phyloP scores from a whole-genome alignment of 768 basidiomycete species.

The Boletus barrowsii region DNA sequence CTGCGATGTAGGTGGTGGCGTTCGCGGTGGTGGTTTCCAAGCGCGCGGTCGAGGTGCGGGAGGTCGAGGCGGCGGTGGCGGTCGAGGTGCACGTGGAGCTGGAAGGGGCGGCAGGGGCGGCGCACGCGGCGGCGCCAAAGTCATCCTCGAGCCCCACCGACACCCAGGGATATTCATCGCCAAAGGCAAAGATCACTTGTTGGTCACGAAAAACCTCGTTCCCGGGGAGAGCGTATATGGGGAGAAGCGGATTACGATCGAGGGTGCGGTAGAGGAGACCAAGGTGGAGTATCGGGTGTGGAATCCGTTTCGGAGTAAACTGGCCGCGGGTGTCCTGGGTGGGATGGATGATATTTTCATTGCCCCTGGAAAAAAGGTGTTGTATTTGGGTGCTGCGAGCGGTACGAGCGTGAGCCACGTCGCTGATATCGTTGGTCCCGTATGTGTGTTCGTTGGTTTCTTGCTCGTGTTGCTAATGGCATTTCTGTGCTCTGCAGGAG shows the following conservation, averaged over 20 bases:
- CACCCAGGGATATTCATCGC: slow-evolving; percentile 96
- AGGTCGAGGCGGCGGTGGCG: slow-evolving; percentile 42
- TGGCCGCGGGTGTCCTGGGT: slow-evolving; percentile 94
- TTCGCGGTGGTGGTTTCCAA: slow-evolving; percentile 29
- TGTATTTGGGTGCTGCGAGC: slow-evolving; percentile 97
- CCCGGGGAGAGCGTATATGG: slow-evolving; percentile 98
- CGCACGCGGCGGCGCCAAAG: slow-evolving; percentile 73
- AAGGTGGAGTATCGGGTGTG: slow-evolving; percentile 98
- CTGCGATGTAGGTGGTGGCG: slow-evolving; percentile 7
- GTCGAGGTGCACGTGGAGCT: slow-evolving; percentile 45
- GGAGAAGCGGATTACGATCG: slow-evolving; percentile 93
- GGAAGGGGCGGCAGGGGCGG: slow-evolving; percentile 56
- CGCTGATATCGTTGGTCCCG: slow-evolving; percentile 96
- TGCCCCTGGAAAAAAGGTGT: slow-evolving; percentile 89
- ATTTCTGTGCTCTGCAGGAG: slow-evolving; percentile 49
- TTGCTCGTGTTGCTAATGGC: slow-evolving; percentile 3
- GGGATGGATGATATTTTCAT: slow-evolving; percentile 94
- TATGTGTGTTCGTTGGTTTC: slow-evolving; percentile 36
- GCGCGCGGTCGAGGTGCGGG: slow-evolving; percentile 34
- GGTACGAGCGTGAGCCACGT: slow-evolving; percentile 99
- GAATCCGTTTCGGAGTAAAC: slow-evolving; percentile 98
- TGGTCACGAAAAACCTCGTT: slow-evolving; percentile 97
- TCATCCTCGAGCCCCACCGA: slow-evolving; percentile 91
- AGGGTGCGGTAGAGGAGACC: slow-evolving; percentile 67
- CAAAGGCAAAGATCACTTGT: slow-evolving; percentile 92